Percentiles rank a stretch among this genome's conserved stretches.
Conservation (phyloP, 352 stramenopile species). For the Phytopythium montanum region DNA sequence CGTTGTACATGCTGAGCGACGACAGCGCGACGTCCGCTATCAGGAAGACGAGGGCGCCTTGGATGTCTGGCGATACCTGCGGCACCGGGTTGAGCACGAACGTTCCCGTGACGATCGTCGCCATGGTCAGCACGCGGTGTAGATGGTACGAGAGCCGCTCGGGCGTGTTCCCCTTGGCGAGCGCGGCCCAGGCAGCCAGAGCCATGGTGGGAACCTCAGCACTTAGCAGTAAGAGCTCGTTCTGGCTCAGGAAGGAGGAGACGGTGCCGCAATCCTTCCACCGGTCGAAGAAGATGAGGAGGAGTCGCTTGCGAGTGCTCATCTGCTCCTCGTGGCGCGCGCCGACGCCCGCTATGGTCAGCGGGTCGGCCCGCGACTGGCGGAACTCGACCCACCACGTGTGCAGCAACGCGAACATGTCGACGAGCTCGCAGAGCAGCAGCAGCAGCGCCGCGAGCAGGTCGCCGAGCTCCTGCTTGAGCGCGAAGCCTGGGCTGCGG, state of each 20-base stretch:
- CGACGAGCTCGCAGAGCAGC: conserved; percentile 23
- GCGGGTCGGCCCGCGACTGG: neutral
- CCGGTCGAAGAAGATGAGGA: conserved; percentile 30
- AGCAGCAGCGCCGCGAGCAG: conserved; percentile 26
- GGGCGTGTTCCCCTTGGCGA: conserved; percentile 15
- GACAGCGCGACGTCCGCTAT: conserved; percentile 24
- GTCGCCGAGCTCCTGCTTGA: conserved; percentile 20
- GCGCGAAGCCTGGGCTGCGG: conserved; percentile 13
- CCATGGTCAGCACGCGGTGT: conserved; percentile 24
- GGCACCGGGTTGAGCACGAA: conserved; percentile 17
- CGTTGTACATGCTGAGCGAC: conserved; percentile 15
- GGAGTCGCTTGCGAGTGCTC: conserved; percentile 15
- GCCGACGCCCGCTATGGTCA: conserved; percentile 17
- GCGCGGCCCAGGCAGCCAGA: conserved; percentile 25
- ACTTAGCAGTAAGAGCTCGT: conserved; percentile 19
- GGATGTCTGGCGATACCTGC: conserved; percentile 20
- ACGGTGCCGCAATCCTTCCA: conserved; percentile 32
- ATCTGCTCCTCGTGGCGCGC: conserved; percentile 11
- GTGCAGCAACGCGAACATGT: conserved; percentile 19
- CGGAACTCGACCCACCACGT: conserved; percentile 18
- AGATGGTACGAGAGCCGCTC: conserved; percentile 25
- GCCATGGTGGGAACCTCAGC: conserved; percentile 23
- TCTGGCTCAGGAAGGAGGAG: conserved; percentile 27
- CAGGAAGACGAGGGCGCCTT: conserved; percentile 23
- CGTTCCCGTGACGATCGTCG: conserved; percentile 30